Evolutionary conservation across 805 yeast genomes (phyloP), one percentile per base, ranked within the genome.

Genomic region (Jamesozyma rosinii): DNA sequence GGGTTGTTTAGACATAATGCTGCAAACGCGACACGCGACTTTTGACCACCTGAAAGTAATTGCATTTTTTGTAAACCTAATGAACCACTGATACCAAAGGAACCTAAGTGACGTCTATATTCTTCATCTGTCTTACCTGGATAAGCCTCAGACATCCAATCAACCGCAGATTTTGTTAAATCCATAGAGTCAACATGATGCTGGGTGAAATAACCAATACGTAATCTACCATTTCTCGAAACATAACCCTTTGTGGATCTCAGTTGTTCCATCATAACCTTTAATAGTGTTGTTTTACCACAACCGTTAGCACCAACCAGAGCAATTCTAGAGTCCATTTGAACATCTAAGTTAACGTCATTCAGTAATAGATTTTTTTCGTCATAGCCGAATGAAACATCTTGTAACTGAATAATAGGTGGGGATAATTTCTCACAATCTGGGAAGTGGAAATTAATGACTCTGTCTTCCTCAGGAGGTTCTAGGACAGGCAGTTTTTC

Each of bases 171-270:
- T 36, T 77, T 67, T 14, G 65, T 73, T 53, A 89, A 69, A 59
- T 92, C 97, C 96, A 92, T 85, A n/a, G 89, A 82, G 57, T 92
- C 98, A 52, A 92, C 95, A 58, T 92, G 98, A 63, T 92, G 97
- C 69, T 92, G 98, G 14, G 98, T 97, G 68, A 92, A 92, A 64
- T 92, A 92, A 15, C 95, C 97, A 43, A 92, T 83, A 67, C 97
- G 77, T 52, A 92, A 69, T 54, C 97, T 75, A 35, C 92, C 82
- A 58, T 92, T 89, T 50, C 77, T 77, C 19, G 86, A 75, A 18
- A 89, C 82, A 44, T 74, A 71, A 44, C 98, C 98, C n/a, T 67
- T 71, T 36, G 79, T 58, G 1, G 98, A 97, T 19, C 69, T 68
- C 42, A 83, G 67, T 51, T 71, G 77, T 49, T 85, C 96, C 77